phyloP scores from a whole-genome alignment of 2,329 filamentous ascomycete genomes.

The Thelonectria blattea region DNA sequence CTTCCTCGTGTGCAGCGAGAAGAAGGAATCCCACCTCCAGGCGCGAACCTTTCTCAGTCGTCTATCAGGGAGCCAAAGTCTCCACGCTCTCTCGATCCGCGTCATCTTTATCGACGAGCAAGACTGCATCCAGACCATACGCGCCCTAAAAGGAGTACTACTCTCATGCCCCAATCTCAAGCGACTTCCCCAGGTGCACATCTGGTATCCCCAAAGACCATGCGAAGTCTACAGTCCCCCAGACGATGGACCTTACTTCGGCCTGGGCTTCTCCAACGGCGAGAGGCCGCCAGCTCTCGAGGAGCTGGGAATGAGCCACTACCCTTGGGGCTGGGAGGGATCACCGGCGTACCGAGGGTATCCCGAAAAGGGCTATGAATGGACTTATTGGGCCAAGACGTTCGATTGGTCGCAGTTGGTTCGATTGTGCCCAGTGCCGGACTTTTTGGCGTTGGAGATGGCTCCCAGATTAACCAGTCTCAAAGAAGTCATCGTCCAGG shows the following conservation, averaged over 20 bases:
- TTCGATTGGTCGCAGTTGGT: conserved; percentile 22
- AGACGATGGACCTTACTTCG: neutral
- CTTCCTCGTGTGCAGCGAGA: conserved; percentile 1
- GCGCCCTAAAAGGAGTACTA: conserved; percentile 12
- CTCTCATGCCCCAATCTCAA: conserved; percentile 21
- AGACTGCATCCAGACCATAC: conserved; percentile 17
- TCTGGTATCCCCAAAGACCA: conserved; percentile 10
- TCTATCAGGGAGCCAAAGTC: conserved; percentile 8
- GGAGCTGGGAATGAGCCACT: conserved; percentile 10
- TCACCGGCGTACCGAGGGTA: conserved; percentile 1
- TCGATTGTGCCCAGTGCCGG: neutral
- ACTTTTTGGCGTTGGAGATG: neutral
- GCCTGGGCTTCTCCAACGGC: conserved; percentile 3
- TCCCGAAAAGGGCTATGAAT: neutral
- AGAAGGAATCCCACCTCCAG: conserved; percentile 6
- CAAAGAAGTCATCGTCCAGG: conserved; percentile 9
- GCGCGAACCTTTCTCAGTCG: conserved; percentile 2
- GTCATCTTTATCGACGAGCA: conserved; percentile 15
- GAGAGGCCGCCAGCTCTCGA: conserved; percentile 14
- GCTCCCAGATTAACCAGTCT: conserved; percentile 10
- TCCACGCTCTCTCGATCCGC: conserved; percentile 5
- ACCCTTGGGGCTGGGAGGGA: conserved; percentile 15
- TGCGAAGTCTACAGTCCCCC: neutral
- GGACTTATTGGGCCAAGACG: conserved; percentile 3
- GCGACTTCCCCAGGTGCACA: conserved; percentile 5